These are phyloP conservation scores for Cytospora leucostoma DNA, from an alignment of 2,329 filamentous ascomycete species.

Conservation along the genomic window DNA sequence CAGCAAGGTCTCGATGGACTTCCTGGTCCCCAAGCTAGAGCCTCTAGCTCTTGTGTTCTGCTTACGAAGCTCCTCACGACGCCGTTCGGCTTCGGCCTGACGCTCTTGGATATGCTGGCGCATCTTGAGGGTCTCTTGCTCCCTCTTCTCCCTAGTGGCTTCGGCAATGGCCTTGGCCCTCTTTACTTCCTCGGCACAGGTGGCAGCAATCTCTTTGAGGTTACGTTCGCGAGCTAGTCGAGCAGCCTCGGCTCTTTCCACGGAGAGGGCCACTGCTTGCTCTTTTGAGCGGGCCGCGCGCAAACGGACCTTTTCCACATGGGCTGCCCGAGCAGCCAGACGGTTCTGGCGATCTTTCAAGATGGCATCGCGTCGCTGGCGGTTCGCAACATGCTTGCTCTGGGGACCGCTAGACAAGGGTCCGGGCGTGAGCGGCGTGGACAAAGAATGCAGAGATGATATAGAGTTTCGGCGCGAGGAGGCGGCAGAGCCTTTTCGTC, in stretches of 20 bases:
- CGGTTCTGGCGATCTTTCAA: slow-evolving; percentile 79
- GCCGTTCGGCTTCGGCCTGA: slow-evolving; percentile 73
- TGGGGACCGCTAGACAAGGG: slow-evolving; percentile 58
- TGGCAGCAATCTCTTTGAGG: slow-evolving; percentile 76
- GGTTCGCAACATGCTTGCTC: slow-evolving; percentile 77
- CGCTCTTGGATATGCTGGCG: slow-evolving; percentile 77
- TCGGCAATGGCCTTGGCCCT: slow-evolving; percentile 82
- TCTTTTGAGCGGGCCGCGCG: slow-evolving; percentile 75
- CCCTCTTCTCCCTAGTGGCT: slow-evolving; percentile 77
- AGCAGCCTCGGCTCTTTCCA: slow-evolving; percentile 76
- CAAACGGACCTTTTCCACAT: slow-evolving; percentile 80
- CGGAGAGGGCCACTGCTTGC: slow-evolving; percentile 64
- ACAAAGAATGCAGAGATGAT: slow-evolving; percentile 69
- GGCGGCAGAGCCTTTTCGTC: slow-evolving; percentile 73
- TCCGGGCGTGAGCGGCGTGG: slow-evolving; percentile 63
- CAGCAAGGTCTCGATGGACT: slow-evolving; percentile 50
- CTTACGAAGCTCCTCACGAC: slow-evolving; percentile 65
- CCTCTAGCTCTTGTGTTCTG: slow-evolving; percentile 54
- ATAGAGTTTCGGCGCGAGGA: slow-evolving; percentile 80
- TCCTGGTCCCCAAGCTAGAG: slow-evolving; percentile 44
- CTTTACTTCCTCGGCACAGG: slow-evolving; percentile 80
- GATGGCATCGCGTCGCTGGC: slow-evolving; percentile 77
- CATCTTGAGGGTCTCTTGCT: slow-evolving; percentile 70
- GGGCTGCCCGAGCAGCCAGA: slow-evolving; percentile 76
- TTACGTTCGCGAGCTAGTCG: slow-evolving; percentile 79